These are phyloP conservation scores for Plantago rigida DNA, from an alignment of 305 asterid genomes.

Conservation along the genomic window DNA sequence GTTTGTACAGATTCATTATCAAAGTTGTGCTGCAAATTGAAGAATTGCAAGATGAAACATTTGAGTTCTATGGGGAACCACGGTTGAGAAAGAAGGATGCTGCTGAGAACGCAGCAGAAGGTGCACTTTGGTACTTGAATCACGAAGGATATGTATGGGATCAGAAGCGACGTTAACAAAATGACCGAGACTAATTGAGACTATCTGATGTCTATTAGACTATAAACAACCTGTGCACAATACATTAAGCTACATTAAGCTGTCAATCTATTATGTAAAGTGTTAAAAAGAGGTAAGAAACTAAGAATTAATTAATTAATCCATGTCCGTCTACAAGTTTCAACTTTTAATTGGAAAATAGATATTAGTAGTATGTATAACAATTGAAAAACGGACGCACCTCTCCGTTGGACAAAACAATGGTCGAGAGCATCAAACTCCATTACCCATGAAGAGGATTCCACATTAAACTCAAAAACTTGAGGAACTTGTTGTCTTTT, in stretches of 20 bases:
- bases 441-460: slow-evolving; percentile 93
- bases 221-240: neutral
- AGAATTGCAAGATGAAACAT: slow-evolving; percentile 31
- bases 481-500: slow-evolving; percentile 59
- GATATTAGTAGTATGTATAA: no score
- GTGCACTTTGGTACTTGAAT: slow-evolving; percentile 66
- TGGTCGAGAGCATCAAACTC: slow-evolving; percentile 75
- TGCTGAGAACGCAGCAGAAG: slow-evolving; percentile 75
- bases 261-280: neutral
- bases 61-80: slow-evolving; percentile 61
- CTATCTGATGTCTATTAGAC: no score
- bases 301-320: no score
- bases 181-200: neutral
- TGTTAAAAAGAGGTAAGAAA: no score
- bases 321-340: no score
- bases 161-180: slow-evolving; percentile 8
- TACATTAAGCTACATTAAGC: slow-evolving; percentile 24
- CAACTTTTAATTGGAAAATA: no score
- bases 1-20: slow-evolving; percentile 48
- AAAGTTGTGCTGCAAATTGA: slow-evolving; percentile 50
- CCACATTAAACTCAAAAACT: slow-evolving; percentile 87
- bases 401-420: slow-evolving; percentile 79
- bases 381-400: slow-evolving; percentile 20
- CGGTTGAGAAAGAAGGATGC: slow-evolving; percentile 68
- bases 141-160: slow-evolving; percentile 44